Percentiles rank a stretch among this genome's conserved stretches.
These are phyloP conservation scores for Amylocystis lapponica DNA, from an alignment of 768 basidiomycete species.

Conservation along the genomic window DNA sequence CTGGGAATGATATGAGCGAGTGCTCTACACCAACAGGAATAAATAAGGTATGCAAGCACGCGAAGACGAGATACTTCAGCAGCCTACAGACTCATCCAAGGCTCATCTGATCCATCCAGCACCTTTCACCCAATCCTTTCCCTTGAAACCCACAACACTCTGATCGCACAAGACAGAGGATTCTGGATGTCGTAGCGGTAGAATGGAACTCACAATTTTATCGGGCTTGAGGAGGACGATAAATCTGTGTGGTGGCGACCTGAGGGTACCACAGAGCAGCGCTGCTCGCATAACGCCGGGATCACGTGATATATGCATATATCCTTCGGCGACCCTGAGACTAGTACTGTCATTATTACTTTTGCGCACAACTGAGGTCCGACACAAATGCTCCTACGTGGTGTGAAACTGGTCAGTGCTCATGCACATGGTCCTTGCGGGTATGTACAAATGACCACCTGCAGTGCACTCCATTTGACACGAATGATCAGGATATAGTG, in stretches of 20 bases:
- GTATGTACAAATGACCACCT: too few species aligned
- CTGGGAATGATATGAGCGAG: constrained; percentile 18
- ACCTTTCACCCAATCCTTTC: background rate
- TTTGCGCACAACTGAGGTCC: too few species aligned
- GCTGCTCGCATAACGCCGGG: background rate
- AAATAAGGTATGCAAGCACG: too few species aligned
- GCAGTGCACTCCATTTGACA: too few species aligned
- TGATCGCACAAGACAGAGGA: constrained; percentile 10
- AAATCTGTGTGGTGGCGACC: background rate
- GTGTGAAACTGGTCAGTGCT: too few species aligned
- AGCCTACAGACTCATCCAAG: constrained; percentile 24
- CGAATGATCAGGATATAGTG: too few species aligned
- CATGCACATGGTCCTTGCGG: too few species aligned
- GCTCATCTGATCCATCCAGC: constrained; percentile 17
- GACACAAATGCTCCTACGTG: too few species aligned
- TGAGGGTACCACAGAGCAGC: background rate
- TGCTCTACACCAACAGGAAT: background rate
- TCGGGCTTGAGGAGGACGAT: constrained; percentile 43
- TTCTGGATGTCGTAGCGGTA: constrained; percentile 11
- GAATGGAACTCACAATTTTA: constrained; percentile 45
- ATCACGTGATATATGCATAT: constrained; percentile 2
- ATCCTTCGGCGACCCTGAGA: too few species aligned
- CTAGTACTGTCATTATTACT: too few species aligned
- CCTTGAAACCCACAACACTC: constrained; percentile 12
- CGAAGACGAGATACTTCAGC: too few species aligned